Evolutionary conservation across 2,329 filamentous ascomycete species (phyloP).

Genomic region (Diaporthe sp.): DNA sequence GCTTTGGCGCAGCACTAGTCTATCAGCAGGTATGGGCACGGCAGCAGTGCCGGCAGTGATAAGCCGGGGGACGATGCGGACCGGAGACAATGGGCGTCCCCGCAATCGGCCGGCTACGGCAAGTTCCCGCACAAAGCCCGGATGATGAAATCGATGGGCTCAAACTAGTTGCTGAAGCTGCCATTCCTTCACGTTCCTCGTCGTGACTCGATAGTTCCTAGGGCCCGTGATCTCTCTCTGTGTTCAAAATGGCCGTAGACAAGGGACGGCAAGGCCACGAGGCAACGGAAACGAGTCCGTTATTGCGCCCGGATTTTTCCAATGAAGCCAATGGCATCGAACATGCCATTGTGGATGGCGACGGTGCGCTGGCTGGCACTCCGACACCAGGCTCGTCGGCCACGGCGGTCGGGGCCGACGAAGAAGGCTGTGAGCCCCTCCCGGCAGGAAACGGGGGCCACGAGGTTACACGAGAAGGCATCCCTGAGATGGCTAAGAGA

Average conservation of each 20-base stretch:
- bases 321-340: not conserved
- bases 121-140: not conserved
- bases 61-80: constrained; percentile 5
- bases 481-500: constrained; percentile 49
- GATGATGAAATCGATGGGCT: not conserved
- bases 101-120: constrained; percentile 21
- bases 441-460: not conserved
- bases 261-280: not conserved
- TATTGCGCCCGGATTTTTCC: constrained; percentile 15
- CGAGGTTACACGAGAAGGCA: constrained; percentile 40
- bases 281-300: constrained; percentile 33
- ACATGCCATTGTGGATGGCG: not conserved
- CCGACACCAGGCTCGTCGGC: not conserved
- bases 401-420: not conserved
- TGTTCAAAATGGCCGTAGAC: constrained; percentile 21
- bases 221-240: not conserved
- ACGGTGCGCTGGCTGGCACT: constrained; percentile 13
- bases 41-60: constrained; percentile 3
- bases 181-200: not conserved
- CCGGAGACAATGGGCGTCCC: not conserved
- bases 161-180: not conserved
- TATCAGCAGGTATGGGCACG: not conserved
- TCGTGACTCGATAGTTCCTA: not conserved
- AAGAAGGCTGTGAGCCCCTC: not conserved
- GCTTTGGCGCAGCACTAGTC: not conserved